phyloP scores from a whole-genome alignment of 192 early-diverging fungal genomes.

The Backusella tuberculispora region DNA sequence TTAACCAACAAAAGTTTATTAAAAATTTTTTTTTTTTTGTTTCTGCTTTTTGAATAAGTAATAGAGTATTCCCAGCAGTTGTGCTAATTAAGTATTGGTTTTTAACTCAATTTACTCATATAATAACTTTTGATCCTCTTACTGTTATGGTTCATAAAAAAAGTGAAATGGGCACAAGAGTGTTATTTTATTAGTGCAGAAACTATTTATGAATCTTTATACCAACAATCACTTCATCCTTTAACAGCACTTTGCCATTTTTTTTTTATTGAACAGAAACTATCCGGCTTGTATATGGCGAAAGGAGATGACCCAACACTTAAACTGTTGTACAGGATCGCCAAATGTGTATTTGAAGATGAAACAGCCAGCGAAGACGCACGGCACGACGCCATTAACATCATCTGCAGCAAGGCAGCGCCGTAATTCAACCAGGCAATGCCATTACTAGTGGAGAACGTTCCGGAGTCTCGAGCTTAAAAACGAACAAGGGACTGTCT shows the following conservation, averaged over 20 bases:
- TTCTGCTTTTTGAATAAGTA: no score
- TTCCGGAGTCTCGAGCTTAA: not conserved
- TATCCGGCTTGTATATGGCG: not conserved
- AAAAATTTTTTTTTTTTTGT: no score
- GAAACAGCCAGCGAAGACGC: not conserved
- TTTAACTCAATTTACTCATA: no score
- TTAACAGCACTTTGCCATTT: not conserved
- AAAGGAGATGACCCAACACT: not conserved
- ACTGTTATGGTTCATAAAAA: no score
- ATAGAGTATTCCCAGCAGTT: no score
- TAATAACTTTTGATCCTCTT: no score
- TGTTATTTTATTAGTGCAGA: no score
- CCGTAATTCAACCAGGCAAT: not conserved
- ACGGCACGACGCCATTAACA: not conserved
- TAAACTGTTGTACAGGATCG: not conserved
- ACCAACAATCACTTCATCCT: constrained; percentile 3
- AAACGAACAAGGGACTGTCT: not conserved
- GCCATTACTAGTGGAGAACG: not conserved
- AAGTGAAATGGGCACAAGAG: no score
- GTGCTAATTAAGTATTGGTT: no score
- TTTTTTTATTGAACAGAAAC: constrained; percentile 11
- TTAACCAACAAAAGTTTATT: no score
- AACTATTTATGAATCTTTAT: no score
- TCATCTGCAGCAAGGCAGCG: not conserved
- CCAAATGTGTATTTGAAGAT: not conserved